These are phyloP conservation scores for Cicer chorassanicum DNA, from an alignment of 306 rosid species.

Conservation along the genomic window DNA sequence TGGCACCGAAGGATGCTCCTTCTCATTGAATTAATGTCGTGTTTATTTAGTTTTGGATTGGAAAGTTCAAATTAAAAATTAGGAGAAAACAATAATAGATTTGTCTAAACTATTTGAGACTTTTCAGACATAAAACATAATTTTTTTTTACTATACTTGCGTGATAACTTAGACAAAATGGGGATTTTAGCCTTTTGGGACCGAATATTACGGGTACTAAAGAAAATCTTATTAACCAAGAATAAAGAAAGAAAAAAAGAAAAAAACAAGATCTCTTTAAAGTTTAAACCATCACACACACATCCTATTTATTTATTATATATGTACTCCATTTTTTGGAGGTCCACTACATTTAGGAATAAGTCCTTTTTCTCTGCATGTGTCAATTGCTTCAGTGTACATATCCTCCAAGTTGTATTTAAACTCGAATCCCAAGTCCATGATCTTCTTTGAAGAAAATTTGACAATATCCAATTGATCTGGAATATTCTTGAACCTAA, in stretches of 20 bases:
- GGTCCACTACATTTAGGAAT: conserved; percentile 40
- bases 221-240: background rate
- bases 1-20: too few relatives aligned
- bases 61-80: too few relatives aligned
- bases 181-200: background rate
- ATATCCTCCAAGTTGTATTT: conserved; percentile 75
- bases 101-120: background rate
- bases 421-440: conserved; percentile 66
- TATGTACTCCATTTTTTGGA: background rate
- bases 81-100: too few relatives aligned
- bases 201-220: background rate
- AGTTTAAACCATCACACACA: background rate
- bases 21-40: too few relatives aligned
- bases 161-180: too few relatives aligned
- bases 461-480: conserved; percentile 56
- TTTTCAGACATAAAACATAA: background rate
- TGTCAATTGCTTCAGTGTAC: conserved; percentile 64
- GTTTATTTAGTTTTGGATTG: too few relatives aligned
- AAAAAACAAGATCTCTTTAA: background rate
- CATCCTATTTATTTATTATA: background rate
- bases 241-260: too few relatives aligned
- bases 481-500: conserved; percentile 66
- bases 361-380: conserved; percentile 70
- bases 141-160: too few relatives aligned
- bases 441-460: conserved; percentile 75